A percentile compares a stretch with the other conserved stretches of the same genome.
phyloP scores from a whole-genome alignment of 2,329 filamentous ascomycete genomes.

The Amphichorda felina region DNA sequence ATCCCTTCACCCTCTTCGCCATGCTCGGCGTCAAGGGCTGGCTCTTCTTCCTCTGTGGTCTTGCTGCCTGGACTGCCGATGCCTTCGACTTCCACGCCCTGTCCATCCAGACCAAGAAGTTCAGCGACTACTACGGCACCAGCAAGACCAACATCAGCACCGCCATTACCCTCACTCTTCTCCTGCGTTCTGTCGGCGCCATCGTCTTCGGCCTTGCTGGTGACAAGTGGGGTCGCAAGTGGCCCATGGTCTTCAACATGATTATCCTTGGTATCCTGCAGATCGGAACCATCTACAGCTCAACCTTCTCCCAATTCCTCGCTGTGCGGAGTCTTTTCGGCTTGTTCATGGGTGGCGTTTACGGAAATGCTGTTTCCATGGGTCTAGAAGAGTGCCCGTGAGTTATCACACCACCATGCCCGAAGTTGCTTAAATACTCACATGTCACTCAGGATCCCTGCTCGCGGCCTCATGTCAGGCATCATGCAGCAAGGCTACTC shows the following conservation, averaged over 20 bases:
- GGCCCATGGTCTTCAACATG: slow-evolving; percentile 77
- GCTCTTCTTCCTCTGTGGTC: slow-evolving; percentile 65
- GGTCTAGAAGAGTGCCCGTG: slow-evolving; percentile 61
- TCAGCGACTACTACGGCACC: slow-evolving; percentile 38
- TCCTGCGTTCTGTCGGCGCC: slow-evolving; percentile 65
- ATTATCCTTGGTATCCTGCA: slow-evolving; percentile 54
- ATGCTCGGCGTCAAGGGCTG: slow-evolving; percentile 55
- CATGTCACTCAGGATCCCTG: slow-evolving; percentile 34
- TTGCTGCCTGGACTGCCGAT: slow-evolving; percentile 68
- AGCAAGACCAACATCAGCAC: slow-evolving; percentile 58
- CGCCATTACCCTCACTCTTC: slow-evolving; percentile 63
- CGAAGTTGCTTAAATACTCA: slow-evolving; percentile 1
- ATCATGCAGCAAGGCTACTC: slow-evolving; percentile 76
- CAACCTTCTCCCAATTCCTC: slow-evolving; percentile 63
- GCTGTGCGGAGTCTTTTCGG: slow-evolving; percentile 63
- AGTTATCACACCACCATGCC: slow-evolving; percentile 13
- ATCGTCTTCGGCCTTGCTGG: slow-evolving; percentile 65
- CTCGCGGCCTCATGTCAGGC: slow-evolving; percentile 70
- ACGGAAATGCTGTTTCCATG: slow-evolving; percentile 69
- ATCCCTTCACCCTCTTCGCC: slow-evolving; percentile 58
- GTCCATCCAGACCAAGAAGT: slow-evolving; percentile 64
- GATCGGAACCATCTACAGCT: slow-evolving; percentile 66
- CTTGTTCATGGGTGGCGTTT: slow-evolving; percentile 71
- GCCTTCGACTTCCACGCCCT: slow-evolving; percentile 78
- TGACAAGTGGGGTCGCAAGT: slow-evolving; percentile 72